Evolutionary conservation across 2,329 filamentous ascomycete genomes (phyloP), one percentile per base, ranked within the genome.

Genomic region (Fonsecaea pugnacius): DNA sequence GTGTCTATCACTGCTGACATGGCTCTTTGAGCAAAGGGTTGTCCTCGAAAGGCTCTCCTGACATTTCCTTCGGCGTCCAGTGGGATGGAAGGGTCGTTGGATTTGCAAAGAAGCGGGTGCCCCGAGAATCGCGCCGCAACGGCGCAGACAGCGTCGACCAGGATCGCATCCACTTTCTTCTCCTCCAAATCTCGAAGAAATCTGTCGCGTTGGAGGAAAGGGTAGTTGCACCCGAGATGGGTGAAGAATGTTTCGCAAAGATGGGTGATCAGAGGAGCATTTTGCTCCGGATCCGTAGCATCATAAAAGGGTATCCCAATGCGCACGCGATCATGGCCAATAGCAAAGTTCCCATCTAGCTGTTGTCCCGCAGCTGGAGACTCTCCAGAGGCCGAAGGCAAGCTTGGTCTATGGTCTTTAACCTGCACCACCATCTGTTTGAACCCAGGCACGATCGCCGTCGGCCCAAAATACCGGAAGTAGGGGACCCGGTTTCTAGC

Each of bases 391-490:
- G 53, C 46, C 4, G 67, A 66, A 27, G 60, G 57, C 35, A 63
- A 27, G 48, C 66, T 63, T 50, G 63, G 52, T 40, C 67, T 61
- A 48, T 67, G 59, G 40, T 68, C 66, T 57, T 68, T 70, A 4
- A 70, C 57, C 52, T 68, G 60, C 8, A 71, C 68, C 30, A 96
- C 91, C 91, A 96, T 96, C 75, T 96, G 91, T 77, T 96, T 96
- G 79, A 92, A 96, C 24, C 92, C 92, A 1, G 92, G 92, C 58
- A 95, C 91, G 72, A 96, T 96, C 67, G 92, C 92, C 0, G 92
- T 96, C 0, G 91, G 91, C 0, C 92, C 92, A 74, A 96, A 95
- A 76, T 95, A 96, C 65, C 92, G 84, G 72, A 96, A 96, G 75
- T 95, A 96, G 0, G 92, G 92, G 68, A 96, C 91, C 60, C 89